These are phyloP conservation scores for Aegle marmelos DNA, from an alignment of 345 rosid species.

Conservation along the genomic window DNA sequence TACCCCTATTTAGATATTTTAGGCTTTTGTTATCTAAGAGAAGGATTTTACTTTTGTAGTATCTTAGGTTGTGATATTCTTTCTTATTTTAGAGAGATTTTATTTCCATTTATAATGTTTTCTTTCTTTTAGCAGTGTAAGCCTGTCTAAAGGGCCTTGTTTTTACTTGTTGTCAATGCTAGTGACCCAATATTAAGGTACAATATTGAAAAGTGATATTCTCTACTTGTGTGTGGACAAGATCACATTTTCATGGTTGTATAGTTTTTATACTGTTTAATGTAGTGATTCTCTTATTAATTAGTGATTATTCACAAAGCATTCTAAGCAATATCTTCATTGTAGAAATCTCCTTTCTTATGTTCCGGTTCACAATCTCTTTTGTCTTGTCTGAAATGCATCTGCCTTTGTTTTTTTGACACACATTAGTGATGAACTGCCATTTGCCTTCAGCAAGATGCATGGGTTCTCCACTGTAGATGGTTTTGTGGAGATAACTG, in stretches of 20 bases:
- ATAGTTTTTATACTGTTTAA: background rate
- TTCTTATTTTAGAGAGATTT: background rate
- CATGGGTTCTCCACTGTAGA: slow-evolving; percentile 87
- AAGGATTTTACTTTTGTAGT: background rate
- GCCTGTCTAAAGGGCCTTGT: background rate
- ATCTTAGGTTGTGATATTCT: background rate
- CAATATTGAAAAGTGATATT: background rate
- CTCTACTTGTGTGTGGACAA: background rate
- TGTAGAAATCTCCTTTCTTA: background rate
- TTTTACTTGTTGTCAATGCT: background rate
- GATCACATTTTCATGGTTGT: background rate
- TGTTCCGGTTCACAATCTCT: background rate
- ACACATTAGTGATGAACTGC: slow-evolving; percentile 51
- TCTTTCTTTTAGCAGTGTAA: too few relatives aligned
- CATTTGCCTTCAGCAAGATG: slow-evolving; percentile 57
- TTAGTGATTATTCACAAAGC: background rate
- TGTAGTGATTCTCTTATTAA: background rate
- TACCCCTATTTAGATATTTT: background rate
- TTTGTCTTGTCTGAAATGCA: slow-evolving; percentile 10
- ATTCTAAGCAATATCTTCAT: background rate
- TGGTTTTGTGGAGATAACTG: slow-evolving; percentile 90
- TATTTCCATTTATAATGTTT: background rate
- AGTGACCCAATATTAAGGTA: background rate
- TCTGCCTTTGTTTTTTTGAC: slow-evolving; percentile 14
- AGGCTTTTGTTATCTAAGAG: background rate